Evolutionary conservation across 495 filamentous ascomycete species (phyloP).

Genomic region (Pseudoneurospora amorphoporcata): DNA sequence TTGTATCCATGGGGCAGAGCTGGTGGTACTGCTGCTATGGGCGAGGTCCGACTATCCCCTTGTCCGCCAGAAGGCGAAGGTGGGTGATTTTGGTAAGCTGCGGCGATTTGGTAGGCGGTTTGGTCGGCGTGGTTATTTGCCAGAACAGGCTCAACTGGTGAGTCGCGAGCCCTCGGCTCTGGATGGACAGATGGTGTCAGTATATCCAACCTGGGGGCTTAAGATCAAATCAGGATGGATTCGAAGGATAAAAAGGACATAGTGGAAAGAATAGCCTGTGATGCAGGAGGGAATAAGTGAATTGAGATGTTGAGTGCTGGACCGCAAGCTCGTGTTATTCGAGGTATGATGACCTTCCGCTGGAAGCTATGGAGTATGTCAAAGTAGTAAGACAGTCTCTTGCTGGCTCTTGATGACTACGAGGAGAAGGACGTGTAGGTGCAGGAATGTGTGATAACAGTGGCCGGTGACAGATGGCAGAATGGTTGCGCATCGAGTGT

Average conservation of each 20-base stretch:
- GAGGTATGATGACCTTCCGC: background rate
- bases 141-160: slow-evolving; percentile 7
- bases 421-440: background rate
- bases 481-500: background rate
- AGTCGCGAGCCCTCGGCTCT: slow-evolving; percentile 20
- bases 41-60: slow-evolving; percentile 8
- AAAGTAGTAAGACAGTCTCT: background rate
- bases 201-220: background rate
- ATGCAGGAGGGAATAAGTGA: background rate
- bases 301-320: background rate
- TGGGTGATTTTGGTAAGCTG: slow-evolving; percentile 7
- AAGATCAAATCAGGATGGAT: background rate
- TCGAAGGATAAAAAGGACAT: background rate
- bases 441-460: background rate
- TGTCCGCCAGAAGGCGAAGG: slow-evolving; percentile 13
- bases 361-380: background rate
- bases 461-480: background rate
- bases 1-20: slow-evolving; percentile 25
- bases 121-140: slow-evolving; percentile 13
- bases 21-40: slow-evolving; percentile 10
- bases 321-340: background rate
- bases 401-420: background rate
- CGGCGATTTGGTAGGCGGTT: slow-evolving; percentile 6
- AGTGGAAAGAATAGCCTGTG: background rate
- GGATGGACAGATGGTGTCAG: slow-evolving; percentile 7